Evolutionary conservation across 2,329 filamentous ascomycete genomes (phyloP).

Genomic region (Colletotrichum sp.): DNA sequence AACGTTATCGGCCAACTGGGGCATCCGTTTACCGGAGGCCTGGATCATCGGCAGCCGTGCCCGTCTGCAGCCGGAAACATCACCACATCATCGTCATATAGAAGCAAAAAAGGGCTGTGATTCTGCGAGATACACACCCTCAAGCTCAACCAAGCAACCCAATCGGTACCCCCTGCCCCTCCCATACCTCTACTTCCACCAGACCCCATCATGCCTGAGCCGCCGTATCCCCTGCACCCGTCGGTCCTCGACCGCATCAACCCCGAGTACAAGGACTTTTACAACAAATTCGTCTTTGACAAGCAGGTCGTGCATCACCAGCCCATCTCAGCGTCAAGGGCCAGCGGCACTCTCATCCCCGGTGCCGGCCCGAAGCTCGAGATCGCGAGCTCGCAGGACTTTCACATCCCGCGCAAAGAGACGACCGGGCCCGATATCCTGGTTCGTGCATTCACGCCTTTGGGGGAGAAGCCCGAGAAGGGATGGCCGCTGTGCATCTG

Average conservation of each 20-base stretch:
- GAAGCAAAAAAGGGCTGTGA: neutral
- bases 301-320: slow-evolving; percentile 60
- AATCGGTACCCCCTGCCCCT: neutral
- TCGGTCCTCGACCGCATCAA: slow-evolving; percentile 42
- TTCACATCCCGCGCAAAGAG: slow-evolving; percentile 45
- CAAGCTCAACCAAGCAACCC: neutral
- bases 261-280: slow-evolving; percentile 57
- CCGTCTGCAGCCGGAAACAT: neutral
- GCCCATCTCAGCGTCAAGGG: slow-evolving; percentile 55
- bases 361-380: slow-evolving; percentile 53
- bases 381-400: slow-evolving; percentile 51
- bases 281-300: slow-evolving; percentile 55
- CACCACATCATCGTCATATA: neutral
- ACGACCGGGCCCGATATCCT: slow-evolving; percentile 52
- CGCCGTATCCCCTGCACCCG: slow-evolving; percentile 19
- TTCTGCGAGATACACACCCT: neutral
- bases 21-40: neutral
- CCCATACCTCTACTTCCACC: neutral
- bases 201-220: slow-evolving; percentile 31
- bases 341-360: slow-evolving; percentile 56
- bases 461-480: slow-evolving; percentile 40
- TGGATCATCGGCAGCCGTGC: neutral
- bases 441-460: slow-evolving; percentile 57
- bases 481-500: slow-evolving; percentile 64
- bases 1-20: neutral